Base-by-base conservation (phyloP, 345 rosid species). In the Capsella bursapastoris region DNA sequence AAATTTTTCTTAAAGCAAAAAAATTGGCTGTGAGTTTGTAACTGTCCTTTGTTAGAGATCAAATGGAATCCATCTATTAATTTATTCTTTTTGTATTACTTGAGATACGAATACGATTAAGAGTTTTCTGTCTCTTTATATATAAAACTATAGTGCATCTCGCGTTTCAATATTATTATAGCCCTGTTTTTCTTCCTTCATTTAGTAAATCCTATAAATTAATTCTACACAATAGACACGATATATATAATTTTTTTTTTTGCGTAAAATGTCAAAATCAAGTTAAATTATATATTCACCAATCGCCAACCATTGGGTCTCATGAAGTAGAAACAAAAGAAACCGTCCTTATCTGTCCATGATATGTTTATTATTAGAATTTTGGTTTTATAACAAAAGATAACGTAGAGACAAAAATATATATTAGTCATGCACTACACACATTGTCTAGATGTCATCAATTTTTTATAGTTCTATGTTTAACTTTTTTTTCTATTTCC, bases 51-150 rank as follows among this genome's bases (percentile, higher is more conserved):
- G 2, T 31, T 9, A 9, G 9, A 16, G 29, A 64, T 53, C 64
- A 22, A 22, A 22, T 22, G 25, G 25, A 22, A 22, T 22, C 64
- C 64, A 64, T 38, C 44, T 51, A 61, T 29, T 32, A 3, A 31
- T 16, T 3, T 61, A 13, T 43, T 6, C 4, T 43, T 29, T 60
- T 37, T 59, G 57, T 58, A 35, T 14, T 18, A 12, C 4, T 60
- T 72, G 45, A 53, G 37, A 64, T 72, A 18, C 32, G 22, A 51
- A 66, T 51, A 45, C 0, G 8, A 37, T 66, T 14, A 37, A 44
- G 2, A 2, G 2, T 14, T 32, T 32, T 1, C 3, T 14, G 29
- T 58, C 48, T 56, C 7, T 15, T 12, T 13, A 16, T 15, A 68
- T 5, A 7, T 40, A 28, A n/a, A 55, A 9, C n/a, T 14, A 27